Percentiles rank a stretch among this genome's conserved stretches.
Conservation (phyloP, 345 rosid genomes). For the Balakata baccata region DNA sequence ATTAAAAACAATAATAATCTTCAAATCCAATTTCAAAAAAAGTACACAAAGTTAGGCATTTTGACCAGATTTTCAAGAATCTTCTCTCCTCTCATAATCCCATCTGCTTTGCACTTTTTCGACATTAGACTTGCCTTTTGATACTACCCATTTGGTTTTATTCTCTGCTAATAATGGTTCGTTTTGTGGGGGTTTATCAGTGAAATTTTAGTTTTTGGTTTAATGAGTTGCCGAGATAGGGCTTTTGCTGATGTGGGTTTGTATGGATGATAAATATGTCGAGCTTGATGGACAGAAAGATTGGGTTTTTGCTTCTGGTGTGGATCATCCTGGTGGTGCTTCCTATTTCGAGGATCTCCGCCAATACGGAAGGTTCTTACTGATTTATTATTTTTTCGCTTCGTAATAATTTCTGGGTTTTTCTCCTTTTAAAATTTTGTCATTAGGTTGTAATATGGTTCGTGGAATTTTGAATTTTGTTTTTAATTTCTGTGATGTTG, state of each 20-base stretch:
- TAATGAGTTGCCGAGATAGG: conserved; percentile 12
- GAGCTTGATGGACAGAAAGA: conserved; percentile 27
- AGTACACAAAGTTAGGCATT: conserved; percentile 15
- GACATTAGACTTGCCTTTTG: neutral
- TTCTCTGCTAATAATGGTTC: neutral
- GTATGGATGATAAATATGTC: neutral
- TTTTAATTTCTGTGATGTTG: conserved; percentile 1
- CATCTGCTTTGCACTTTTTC: conserved; percentile 4
- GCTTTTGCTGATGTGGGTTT: conserved; percentile 18
- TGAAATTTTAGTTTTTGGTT: neutral
- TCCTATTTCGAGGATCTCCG: conserved; percentile 27
- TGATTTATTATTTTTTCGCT: neutral
- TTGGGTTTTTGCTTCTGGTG: conserved; percentile 12
- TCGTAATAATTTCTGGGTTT: neutral
- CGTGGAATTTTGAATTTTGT: neutral
- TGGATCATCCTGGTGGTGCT: conserved; percentile 28
- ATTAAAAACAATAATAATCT: neutral
- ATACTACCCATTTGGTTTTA: conserved; percentile 8
- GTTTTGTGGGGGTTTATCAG: neutral
- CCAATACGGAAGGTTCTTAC: conserved; percentile 34
- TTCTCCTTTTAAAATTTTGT: neutral
- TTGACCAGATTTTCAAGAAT: conserved; percentile 14
- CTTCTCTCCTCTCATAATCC: conserved; percentile 9
- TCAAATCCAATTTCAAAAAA: conserved; percentile 7
- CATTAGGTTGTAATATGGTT: neutral